Base-by-base conservation (phyloP, 2,329 filamentous ascomycete species). In the Magnaporthiopsis poae region DNA sequence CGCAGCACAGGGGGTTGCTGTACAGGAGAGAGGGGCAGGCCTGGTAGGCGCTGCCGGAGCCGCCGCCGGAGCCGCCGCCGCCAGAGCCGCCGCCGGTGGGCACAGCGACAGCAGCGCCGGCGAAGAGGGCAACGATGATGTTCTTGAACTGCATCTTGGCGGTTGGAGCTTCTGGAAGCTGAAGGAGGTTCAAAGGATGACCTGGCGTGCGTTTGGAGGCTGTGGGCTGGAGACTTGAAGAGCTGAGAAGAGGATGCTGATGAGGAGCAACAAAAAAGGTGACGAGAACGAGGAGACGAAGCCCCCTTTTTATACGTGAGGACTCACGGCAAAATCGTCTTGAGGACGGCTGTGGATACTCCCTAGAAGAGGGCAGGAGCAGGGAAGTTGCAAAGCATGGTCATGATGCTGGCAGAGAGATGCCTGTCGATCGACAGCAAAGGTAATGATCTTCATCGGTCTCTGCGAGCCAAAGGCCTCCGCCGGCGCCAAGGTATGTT, bases 1-100 rank as follows among this genome's bases (percentile, higher is more conserved):
- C 82, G 73, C 86, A 89, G 80, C 86, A 89, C 69, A 83, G 80
- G 4, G 82, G 72, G 35, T 70, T 77, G 70, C 72, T 73, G 70
- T 80, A 81, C 29, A 81, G 75, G n/a, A 18, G 27, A 33, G 75
- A 76, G 35, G 74, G 74, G 71, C 81, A 82, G 59, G 81, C 74
- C 9, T 71, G 63, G 66, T 81, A 82, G 8, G 72, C 67, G 69
- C 69, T 64, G 65, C 72, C 71, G 72, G 74, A 75, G 68, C 70
- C 8, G 77, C 77, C 46, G 31, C 27, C 63, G 63, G 36, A 27
- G 31, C 46, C 63, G 64, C 62, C 62, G 77, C 77, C 46, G 21
- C 27, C 63, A 52, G 36, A 27, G 31, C 46, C 63, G 64, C 62
- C 62, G 13, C 36, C 36, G 27, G 62, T 63, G 35, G 62, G 62